Conservation (phyloP, 805 yeast species). For the Ogataea angusta region DNA sequence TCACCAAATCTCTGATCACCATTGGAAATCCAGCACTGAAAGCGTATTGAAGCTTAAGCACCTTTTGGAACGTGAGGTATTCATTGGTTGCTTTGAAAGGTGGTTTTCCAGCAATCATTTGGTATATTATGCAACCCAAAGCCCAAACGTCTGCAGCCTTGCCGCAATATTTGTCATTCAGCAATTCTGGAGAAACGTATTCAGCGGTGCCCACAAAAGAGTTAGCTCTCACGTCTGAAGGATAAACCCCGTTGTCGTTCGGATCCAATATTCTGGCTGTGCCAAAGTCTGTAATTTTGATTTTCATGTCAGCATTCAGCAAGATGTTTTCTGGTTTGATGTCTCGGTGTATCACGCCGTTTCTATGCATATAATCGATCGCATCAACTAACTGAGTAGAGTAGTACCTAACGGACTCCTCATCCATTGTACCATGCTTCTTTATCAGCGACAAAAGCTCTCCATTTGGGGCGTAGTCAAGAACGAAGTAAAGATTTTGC, state of each 20-base stretch:
- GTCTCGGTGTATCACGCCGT: constrained; percentile 79
- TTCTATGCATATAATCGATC: constrained; percentile 64
- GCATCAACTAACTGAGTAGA: constrained; percentile 75
- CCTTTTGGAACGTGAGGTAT: constrained; percentile 76
- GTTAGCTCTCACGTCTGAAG: constrained; percentile 64
- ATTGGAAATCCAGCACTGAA: constrained; percentile 83
- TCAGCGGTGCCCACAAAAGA: constrained; percentile 88
- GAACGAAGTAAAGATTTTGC: constrained; percentile 64
- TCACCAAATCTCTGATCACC: constrained; percentile 67
- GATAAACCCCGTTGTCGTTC: constrained; percentile 51
- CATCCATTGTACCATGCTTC: constrained; percentile 66
- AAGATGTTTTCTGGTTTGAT: constrained; percentile 80
- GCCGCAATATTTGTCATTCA: constrained; percentile 68
- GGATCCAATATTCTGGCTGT: constrained; percentile 73
- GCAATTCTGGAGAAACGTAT: constrained; percentile 76
- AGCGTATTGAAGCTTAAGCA: constrained; percentile 75
- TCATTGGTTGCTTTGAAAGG: constrained; percentile 85
- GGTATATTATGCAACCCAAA: constrained; percentile 56
- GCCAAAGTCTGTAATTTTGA: constrained; percentile 80
- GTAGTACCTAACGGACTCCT: constrained; percentile 64
- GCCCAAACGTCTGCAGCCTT: constrained; percentile 64
- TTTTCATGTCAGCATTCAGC: constrained; percentile 55
- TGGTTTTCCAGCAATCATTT: constrained; percentile 65
- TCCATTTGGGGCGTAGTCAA: constrained; percentile 79
- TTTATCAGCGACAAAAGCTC: constrained; percentile 68